Evolutionary conservation across 768 basidiomycete species (phyloP).

Genomic region (Fibroporia radiculosa): DNA sequence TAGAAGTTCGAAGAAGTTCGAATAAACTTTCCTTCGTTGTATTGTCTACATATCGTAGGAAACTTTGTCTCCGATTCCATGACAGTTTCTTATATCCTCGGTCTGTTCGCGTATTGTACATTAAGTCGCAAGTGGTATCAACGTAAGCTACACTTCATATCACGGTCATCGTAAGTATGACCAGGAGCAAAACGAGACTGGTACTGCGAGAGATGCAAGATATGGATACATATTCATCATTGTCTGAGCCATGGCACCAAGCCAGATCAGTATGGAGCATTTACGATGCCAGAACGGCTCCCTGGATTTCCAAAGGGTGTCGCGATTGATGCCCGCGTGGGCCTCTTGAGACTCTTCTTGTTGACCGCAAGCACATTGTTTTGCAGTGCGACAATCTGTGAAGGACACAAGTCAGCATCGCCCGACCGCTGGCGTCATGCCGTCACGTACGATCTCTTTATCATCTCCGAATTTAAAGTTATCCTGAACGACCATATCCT

Average conservation of each 20-base stretch:
- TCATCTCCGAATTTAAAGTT: slow-evolving; percentile 98
- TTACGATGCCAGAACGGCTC: slow-evolving; percentile 60
- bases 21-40: not conserved
- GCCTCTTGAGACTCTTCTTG: slow-evolving; percentile 86
- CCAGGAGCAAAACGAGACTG: not conserved
- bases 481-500: slow-evolving; percentile 92
- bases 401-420: no score
- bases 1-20: slow-evolving; percentile 1
- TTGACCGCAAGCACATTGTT: slow-evolving; percentile 91
- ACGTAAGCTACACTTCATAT: slow-evolving; percentile 3
- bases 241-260: not conserved
- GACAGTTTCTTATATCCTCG: not conserved
- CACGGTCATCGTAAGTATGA: not conserved
- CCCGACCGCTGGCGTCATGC: no score
- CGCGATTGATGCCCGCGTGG: slow-evolving; percentile 65
- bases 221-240: slow-evolving; percentile 7
- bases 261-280: slow-evolving; percentile 25
- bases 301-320: slow-evolving; percentile 34
- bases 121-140: not conserved
- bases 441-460: slow-evolving; percentile 76
- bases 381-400: slow-evolving; percentile 89
- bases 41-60: not conserved
- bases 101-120: not conserved
- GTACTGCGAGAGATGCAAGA: not conserved
- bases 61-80: no score